Evolutionary conservation across 768 basidiomycete genomes (phyloP).

Genomic region (Cystoderma amianthinum): DNA sequence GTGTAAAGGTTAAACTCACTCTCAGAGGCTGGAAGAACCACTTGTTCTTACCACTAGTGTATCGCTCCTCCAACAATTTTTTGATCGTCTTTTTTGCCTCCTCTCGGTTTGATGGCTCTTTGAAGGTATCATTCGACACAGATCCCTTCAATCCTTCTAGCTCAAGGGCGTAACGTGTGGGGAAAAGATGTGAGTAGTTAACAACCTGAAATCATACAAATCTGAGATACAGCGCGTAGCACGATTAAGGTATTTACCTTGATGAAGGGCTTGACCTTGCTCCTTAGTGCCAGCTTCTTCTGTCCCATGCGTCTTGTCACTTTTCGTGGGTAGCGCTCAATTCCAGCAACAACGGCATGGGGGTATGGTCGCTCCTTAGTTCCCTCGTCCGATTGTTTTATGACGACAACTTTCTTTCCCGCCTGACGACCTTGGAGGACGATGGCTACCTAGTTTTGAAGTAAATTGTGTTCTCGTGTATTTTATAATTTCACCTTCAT

Average conservation of each 20-base stretch:
- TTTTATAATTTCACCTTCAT: constrained; percentile 5
- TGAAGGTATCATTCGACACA: constrained; percentile 86
- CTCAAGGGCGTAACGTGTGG: constrained; percentile 97
- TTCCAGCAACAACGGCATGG: constrained; percentile 96
- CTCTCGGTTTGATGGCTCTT: constrained; percentile 93
- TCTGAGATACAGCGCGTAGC: background rate
- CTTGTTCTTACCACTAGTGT: constrained; percentile 90
- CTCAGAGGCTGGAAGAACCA: constrained; percentile 93
- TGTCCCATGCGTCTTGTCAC: constrained; percentile 92
- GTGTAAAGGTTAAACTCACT: constrained; percentile 45
- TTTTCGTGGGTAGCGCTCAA: constrained; percentile 97
- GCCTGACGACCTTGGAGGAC: constrained; percentile 99
- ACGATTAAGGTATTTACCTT: constrained; percentile 59
- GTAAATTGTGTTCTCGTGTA: background rate
- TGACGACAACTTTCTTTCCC: constrained; percentile 98
- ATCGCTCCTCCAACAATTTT: constrained; percentile 94
- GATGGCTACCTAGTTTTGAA: constrained; percentile 69
- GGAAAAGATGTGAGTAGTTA: constrained; percentile 99
- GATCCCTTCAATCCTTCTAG: constrained; percentile 90
- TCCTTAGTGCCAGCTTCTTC: constrained; percentile 52
- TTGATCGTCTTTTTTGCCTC: constrained; percentile 94
- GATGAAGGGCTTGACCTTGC: constrained; percentile 99
- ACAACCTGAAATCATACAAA: constrained; percentile 45
- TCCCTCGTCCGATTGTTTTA: constrained; percentile 96
- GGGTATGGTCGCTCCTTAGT: constrained; percentile 95